These are phyloP conservation scores for Leccinum aurantiacum DNA, from an alignment of 768 basidiomycete species.

Conservation along the genomic window DNA sequence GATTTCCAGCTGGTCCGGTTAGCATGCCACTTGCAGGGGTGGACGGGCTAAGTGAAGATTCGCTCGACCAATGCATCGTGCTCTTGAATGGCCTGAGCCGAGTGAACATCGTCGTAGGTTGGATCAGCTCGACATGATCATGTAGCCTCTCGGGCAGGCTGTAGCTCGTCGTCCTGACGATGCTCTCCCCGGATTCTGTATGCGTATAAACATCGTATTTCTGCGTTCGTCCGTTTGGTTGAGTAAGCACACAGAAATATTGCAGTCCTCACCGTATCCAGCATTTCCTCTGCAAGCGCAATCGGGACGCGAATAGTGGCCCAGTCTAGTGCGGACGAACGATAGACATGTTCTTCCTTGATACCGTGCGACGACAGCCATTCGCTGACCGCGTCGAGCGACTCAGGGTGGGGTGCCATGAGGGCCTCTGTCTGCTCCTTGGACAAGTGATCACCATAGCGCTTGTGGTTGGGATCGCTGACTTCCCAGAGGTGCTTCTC, in stretches of 20 bases:
- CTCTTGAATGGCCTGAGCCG: slow-evolving; percentile 44
- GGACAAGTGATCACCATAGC: slow-evolving; percentile 57
- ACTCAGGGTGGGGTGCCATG: slow-evolving; percentile 56
- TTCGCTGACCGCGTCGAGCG: slow-evolving; percentile 51
- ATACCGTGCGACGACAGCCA: slow-evolving; percentile 65
- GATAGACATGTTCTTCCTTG: slow-evolving; percentile 42
- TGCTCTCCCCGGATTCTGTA: slow-evolving; percentile 46
- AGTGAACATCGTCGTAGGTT: slow-evolving; percentile 71
- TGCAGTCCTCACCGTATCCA: slow-evolving; percentile 55
- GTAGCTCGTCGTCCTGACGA: slow-evolving; percentile 69
- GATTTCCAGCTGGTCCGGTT: slow-evolving; percentile 34
- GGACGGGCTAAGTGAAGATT: neutral
- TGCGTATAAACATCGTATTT: slow-evolving; percentile 66
- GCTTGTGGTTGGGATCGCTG: slow-evolving; percentile 54
- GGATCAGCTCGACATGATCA: slow-evolving; percentile 63
- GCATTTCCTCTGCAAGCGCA: slow-evolving; percentile 61
- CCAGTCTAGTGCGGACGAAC: slow-evolving; percentile 72
- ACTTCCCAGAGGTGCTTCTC: slow-evolving; percentile 56
- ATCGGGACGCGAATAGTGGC: slow-evolving; percentile 59
- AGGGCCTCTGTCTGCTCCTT: slow-evolving; percentile 65
- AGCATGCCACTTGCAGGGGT: slow-evolving; percentile 15
- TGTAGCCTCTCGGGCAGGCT: slow-evolving; percentile 61
- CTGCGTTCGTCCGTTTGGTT: slow-evolving; percentile 31
- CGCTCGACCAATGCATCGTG: slow-evolving; percentile 36
- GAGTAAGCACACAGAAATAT: neutral